phyloP scores from a whole-genome alignment of 129 eudicot genomes.

The Oenanthe sinensis region DNA sequence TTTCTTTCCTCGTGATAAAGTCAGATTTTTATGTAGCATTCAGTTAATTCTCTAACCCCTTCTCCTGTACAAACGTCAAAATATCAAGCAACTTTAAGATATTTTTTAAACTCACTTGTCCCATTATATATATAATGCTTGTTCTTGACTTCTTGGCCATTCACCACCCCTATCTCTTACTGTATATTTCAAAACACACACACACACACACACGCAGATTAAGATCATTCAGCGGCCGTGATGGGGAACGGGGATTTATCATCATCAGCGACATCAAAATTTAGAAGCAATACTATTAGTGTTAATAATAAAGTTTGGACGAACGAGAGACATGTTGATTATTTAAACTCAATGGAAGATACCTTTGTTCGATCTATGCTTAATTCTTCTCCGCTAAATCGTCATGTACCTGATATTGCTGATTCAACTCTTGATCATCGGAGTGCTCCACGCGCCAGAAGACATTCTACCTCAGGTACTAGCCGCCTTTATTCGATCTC shows the following conservation, averaged over 20 bases:
- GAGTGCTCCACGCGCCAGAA: background rate
- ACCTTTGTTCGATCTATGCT: constrained; percentile 4
- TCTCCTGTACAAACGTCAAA: background rate
- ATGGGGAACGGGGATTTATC: constrained; percentile 1
- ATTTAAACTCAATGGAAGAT: constrained; percentile 2
- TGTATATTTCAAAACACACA: too few species aligned
- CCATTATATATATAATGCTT: background rate
- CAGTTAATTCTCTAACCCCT: background rate
- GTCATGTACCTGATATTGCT: background rate
- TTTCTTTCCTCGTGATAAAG: background rate
- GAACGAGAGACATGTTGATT: constrained; percentile 6
- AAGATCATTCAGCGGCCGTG: background rate
- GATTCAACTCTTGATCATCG: background rate
- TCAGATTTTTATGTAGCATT: background rate
- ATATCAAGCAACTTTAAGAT: background rate
- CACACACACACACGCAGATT: too few species aligned
- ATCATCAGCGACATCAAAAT: background rate
- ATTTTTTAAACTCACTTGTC: background rate
- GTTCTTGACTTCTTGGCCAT: background rate
- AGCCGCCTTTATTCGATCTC: background rate
- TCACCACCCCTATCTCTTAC: background rate
- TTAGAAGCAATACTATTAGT: background rate
- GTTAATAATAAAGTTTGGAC: background rate
- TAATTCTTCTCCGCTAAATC: background rate
- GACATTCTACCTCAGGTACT: constrained; percentile 5